These are phyloP conservation scores for Neonectria coccinea DNA, from an alignment of 2,329 filamentous ascomycete genomes.

Conservation along the genomic window DNA sequence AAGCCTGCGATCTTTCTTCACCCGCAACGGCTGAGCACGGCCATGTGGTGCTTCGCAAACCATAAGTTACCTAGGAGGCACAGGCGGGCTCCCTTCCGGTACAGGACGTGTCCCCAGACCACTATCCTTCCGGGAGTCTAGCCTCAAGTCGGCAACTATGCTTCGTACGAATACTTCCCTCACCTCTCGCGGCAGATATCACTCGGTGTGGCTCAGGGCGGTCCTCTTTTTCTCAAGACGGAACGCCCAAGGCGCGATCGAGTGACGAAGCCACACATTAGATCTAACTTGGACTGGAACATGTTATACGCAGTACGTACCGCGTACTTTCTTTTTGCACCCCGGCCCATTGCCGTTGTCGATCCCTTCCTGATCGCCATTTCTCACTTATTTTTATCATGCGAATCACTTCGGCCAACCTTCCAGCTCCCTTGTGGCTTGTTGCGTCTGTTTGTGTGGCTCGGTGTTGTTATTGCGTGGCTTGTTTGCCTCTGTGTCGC, in stretches of 20 bases:
- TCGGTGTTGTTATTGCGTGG: slow-evolving; percentile 22
- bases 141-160: not conserved
- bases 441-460: not conserved
- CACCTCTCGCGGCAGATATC: not conserved
- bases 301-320: not conserved
- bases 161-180: not conserved
- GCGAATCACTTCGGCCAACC: slow-evolving; percentile 13
- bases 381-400: slow-evolving; percentile 29
- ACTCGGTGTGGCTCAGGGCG: not conserved
- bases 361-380: slow-evolving; percentile 24
- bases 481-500: slow-evolving; percentile 22
- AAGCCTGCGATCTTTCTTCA: slow-evolving; percentile 35
- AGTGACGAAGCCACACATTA: slow-evolving; percentile 21
- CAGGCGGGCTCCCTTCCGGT: not conserved
- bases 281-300: slow-evolving; percentile 3
- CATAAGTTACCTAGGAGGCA: slow-evolving; percentile 3
- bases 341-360: slow-evolving; percentile 13
- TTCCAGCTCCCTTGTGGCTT: slow-evolving; percentile 6
- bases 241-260: slow-evolving; percentile 7
- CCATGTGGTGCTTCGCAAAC: slow-evolving; percentile 33
- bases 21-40: slow-evolving; percentile 31
- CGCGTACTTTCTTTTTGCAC: slow-evolving; percentile 9
- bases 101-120: slow-evolving; percentile 8
- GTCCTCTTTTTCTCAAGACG: not conserved
- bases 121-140: not conserved